Conservation (phyloP, 345 rosid species). For the Lagerstroemia speciosa region DNA sequence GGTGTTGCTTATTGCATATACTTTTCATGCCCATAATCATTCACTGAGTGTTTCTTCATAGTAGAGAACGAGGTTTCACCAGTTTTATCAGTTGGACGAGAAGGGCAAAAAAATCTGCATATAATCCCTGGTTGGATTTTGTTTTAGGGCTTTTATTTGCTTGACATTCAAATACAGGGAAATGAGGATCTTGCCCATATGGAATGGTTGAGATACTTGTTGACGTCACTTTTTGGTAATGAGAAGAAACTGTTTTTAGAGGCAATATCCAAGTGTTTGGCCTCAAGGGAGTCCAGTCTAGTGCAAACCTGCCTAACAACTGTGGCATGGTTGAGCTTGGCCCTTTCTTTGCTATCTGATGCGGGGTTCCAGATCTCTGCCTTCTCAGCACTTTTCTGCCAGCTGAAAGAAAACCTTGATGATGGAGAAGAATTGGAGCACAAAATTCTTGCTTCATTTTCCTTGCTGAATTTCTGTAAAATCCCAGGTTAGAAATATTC, state of each 20-base stretch:
- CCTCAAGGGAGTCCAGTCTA: slow-evolving; percentile 25
- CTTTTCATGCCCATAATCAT: neutral
- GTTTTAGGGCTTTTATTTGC: neutral
- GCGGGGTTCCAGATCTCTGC: slow-evolving; percentile 28
- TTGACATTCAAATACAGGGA: slow-evolving; percentile 20
- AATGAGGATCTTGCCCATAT: slow-evolving; percentile 25
- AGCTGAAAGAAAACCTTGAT: slow-evolving; percentile 32
- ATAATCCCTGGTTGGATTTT: neutral
- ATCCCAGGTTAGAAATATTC: slow-evolving; percentile 32
- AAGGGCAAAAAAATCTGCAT: too few relatives aligned
- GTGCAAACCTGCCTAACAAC: slow-evolving; percentile 30
- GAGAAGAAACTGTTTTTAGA: slow-evolving; percentile 30
- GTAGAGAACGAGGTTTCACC: neutral
- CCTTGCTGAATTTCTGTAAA: slow-evolving; percentile 41
- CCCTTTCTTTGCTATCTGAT: slow-evolving; percentile 27
- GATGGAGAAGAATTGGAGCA: slow-evolving; percentile 25
- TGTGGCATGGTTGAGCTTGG: slow-evolving; percentile 41
- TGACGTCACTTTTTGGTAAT: slow-evolving; percentile 26
- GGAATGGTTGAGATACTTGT: slow-evolving; percentile 35
- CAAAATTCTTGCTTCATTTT: slow-evolving; percentile 45
- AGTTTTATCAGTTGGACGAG: neutral
- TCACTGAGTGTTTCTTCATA: neutral
- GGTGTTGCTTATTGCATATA: neutral
- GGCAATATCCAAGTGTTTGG: slow-evolving; percentile 34
- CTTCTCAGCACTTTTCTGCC: slow-evolving; percentile 31